Evolutionary conservation across 2,329 filamentous ascomycete species (phyloP).

Genomic region (Fusarium graminum): DNA sequence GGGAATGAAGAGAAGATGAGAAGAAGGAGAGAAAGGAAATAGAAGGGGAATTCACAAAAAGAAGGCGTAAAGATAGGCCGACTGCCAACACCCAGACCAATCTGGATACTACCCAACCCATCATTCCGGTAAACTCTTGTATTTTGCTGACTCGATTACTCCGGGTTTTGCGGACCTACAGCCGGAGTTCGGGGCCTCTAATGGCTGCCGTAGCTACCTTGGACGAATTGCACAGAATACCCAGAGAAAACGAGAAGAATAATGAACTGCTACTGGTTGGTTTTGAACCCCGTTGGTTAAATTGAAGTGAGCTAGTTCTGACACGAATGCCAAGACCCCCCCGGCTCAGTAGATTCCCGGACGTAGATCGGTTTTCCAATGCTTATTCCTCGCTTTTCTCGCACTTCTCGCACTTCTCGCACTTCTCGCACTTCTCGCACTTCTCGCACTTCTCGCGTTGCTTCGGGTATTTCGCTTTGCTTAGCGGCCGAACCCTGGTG

Average conservation of each 20-base stretch:
- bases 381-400: slow-evolving; percentile 27
- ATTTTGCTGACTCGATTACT: slow-evolving; percentile 28
- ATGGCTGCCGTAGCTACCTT: background rate
- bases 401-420: slow-evolving; percentile 25
- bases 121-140: background rate
- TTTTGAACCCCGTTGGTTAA: slow-evolving; percentile 7
- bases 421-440: slow-evolving; percentile 6
- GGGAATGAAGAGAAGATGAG: background rate
- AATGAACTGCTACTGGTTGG: background rate
- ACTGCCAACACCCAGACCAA: background rate
- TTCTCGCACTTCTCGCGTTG: slow-evolving; percentile 24
- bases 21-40: background rate
- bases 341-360: slow-evolving; percentile 26
- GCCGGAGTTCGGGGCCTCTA: slow-evolving; percentile 11
- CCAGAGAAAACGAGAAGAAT: background rate
- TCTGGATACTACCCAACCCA: slow-evolving; percentile 6
- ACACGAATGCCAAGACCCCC: slow-evolving; percentile 15
- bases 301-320: slow-evolving; percentile 11
- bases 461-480: slow-evolving; percentile 7
- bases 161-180: slow-evolving; percentile 8
- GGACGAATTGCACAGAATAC: background rate
- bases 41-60: background rate
- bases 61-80: slow-evolving; percentile 5
- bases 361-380: slow-evolving; percentile 27
- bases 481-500: slow-evolving; percentile 43